These are phyloP conservation scores for Eucalyptus decipiens DNA, from an alignment of 345 rosid genomes.

Conservation along the genomic window DNA sequence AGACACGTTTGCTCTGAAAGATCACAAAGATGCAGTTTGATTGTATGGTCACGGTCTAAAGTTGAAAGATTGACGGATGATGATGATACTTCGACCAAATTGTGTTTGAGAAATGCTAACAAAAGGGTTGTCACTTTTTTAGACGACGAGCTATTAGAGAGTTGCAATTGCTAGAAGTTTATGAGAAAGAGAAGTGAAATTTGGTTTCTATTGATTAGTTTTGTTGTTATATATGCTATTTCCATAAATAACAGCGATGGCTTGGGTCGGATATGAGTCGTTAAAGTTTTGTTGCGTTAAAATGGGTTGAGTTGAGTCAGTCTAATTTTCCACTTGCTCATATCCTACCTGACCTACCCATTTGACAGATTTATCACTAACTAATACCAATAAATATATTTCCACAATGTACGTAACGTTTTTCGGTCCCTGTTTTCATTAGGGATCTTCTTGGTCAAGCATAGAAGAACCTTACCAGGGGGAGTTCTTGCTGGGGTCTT, in stretches of 20 bases:
- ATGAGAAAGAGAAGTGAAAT: not conserved
- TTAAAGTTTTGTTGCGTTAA: not conserved
- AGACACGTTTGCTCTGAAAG: not conserved
- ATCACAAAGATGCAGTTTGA: not conserved
- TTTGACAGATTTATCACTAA: not conserved
- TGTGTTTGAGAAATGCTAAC: not conserved
- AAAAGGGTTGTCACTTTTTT: not conserved
- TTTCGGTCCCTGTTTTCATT: not conserved
- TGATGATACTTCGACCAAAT: not conserved
- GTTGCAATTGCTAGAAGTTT: not conserved
- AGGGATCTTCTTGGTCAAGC: not conserved
- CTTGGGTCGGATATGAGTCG: not conserved
- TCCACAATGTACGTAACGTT: not conserved
- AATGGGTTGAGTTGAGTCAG: not conserved
- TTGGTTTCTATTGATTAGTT: not conserved
- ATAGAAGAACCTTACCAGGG: not conserved
- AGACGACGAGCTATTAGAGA: not conserved
- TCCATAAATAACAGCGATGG: not conserved
- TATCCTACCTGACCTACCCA: not conserved
- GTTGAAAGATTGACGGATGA: not conserved
- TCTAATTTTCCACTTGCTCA: not conserved
- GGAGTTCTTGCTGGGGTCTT: not conserved
- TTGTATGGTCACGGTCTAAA: not conserved
- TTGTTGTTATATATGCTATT: not conserved
- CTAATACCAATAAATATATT: not conserved